Base-by-base conservation (phyloP, 306 rosid genomes). In the Bauhinia variegata region DNA sequence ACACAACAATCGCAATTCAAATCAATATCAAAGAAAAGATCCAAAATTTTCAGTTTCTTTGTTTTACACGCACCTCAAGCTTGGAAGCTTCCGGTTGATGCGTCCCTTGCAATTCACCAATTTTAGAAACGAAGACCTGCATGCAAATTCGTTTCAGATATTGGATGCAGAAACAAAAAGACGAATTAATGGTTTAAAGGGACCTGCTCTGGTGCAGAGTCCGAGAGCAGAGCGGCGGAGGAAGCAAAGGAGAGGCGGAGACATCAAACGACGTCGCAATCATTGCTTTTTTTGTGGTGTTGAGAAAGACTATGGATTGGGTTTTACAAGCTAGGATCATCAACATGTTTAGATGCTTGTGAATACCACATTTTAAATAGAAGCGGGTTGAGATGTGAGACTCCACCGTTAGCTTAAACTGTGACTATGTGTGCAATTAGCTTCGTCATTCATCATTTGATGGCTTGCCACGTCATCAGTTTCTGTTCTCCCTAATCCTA, bases 191-290 rank as follows among this genome's bases (percentile, higher is more conserved):
- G 52, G 5, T 12, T 41, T 33, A 11, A 28, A 34, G 14, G 13
- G 4, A 68, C 62, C 57, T 75, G 56, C 54, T 68, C 16, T 42
- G 76, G 23, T 54, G 23, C 51, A 28, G 70, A 44, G 11, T 68
- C 0, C 19, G 50, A 10, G 80, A 56, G 67, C 4, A 51, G 46
- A 72, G 11, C 11, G 48, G 18, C 5, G 52, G 37, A 50, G 83
- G 71, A 52, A n/a, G 50, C 18, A 68, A 60, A 54, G 78, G 75
- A 34, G 75, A 65, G 67, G 82, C 72, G 59, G 84, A 82, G 53
- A 65, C 61, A 37, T 59, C 70, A 54, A 73, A 56, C 32, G 80
- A 72, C 16, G 84, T 46, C 16, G 77, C 73, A 12, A n/a, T 65
- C 79, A 81, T 73, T 55, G 74, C 11, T 65, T 73, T 48, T 23